Base-by-base conservation (phyloP, 2,329 filamentous ascomycete species). In the Penicillium sp. region DNA sequence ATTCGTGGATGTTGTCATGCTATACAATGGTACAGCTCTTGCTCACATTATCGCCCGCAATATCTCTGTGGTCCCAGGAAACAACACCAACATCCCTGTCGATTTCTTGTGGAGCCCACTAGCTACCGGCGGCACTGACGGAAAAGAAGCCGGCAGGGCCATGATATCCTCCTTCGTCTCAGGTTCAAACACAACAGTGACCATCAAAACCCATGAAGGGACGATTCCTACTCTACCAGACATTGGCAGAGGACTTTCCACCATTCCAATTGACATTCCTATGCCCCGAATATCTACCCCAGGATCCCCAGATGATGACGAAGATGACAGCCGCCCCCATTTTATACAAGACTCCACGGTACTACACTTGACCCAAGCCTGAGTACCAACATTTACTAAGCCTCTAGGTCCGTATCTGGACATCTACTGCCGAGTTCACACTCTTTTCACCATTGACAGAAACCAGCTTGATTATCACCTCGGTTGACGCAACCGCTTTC, bases 81-180 rank as follows among this genome's bases (percentile, higher is more conserved):
- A 82, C 49, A 96, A 96, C 64, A 79, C 81, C 1, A 80, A 86
- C 55, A 66, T 95, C 2, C 60, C 79, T 1, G 80, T 93, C 13
- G 79, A 79, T 23, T 86, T 85, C 0, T 77, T 80, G 0, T 97
- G 90, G 89, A 81, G 88, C 56, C 91, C 91, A 0, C 69, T 75
- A 3, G 78, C 67, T 3, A 67, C 81, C 51, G 81, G 83, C 32
- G 89, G 88, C 8, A 60, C 76, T n/a, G 65, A 76, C 46, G 87
- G 82, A 2, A 77, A 76, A 38, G 68, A 75, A 25, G 77, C 84
- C 53, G 90, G 88, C 1, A 79, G 82, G 46, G 81, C 90, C 41
- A 74, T 96, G 18, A 71, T 97, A 8, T 95, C 89, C 2, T 83
- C 88, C 60, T 97, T 93, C 63, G 75, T 96, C 9, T 97, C 91